Base-by-base conservation (phyloP, 106 monocot species). In the Dioscorea alata region DNA sequence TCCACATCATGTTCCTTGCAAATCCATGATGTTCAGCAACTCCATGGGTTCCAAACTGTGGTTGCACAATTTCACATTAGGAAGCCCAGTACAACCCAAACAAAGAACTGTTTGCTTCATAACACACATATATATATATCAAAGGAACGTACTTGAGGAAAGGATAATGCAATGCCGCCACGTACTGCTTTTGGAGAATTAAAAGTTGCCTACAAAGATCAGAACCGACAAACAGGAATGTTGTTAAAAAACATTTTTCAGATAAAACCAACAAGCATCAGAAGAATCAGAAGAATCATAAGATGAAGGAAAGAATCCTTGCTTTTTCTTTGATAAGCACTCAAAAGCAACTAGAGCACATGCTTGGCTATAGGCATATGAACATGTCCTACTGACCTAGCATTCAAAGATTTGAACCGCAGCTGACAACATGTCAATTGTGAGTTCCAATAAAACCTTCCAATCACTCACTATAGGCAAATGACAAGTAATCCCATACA, bases 81-180 rank as follows among this genome's bases (percentile, higher is more conserved):
- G 16, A 10, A 72, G 23, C 12, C 8, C 12, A 61, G 24, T 23
- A 12, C 25, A 68, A 13, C 33, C 19, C 23, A 52, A 23, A 13
- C 35, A 9, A 21, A 73, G 32, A 20, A 35, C 31, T 4, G 23
- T 23, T 13, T 33, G 15, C 12, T 19, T 52, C 18, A 13, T 21
- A 22, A 48, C 57, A 19, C n/a, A n/a, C n/a, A 28, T 28, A 28
- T 28, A 28, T 28, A 28, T 6, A 32, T 25, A 50, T 17, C n/a
- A 35, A n/a, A 13, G 31, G 6, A 33, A 33, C 64, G 49, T 73
- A 90, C 94, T 72, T 90, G 86, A 57, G 90, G 94, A 74, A 94
- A 94, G 53, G 84, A 94, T 57, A 94, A 71, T 4, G 90, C 75
- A 50, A 94, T 90, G 48, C 94, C 94, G 28, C 94, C 94, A 48